A percentile compares a stretch with the other conserved stretches of the same genome.
These are phyloP conservation scores for Picochlorum sp. DNA, from an alignment of 139 green algal species.

Conservation along the genomic window DNA sequence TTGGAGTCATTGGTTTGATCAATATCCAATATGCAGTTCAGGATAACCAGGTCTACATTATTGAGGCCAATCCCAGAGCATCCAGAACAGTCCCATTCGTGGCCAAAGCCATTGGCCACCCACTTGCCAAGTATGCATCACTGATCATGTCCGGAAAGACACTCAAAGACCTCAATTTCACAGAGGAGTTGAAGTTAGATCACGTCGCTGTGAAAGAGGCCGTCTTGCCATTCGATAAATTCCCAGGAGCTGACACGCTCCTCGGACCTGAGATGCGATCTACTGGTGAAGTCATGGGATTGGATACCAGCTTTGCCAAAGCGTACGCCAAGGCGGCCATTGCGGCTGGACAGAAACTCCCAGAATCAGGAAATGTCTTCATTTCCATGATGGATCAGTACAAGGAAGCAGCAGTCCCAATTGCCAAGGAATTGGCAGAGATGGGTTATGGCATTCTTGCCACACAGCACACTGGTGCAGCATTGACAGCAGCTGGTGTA, in stretches of 20 bases:
- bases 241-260: conserved; percentile 90
- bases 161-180: conserved; percentile 80
- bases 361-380: conserved; percentile 75
- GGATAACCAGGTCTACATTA: conserved; percentile 87
- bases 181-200: conserved; percentile 63
- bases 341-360: conserved; percentile 80
- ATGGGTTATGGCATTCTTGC: conserved; percentile 85
- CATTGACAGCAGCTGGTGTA: conserved; percentile 47
- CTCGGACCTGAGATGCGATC: conserved; percentile 97
- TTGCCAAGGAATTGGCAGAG: conserved; percentile 71
- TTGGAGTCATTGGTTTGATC: conserved; percentile 94
- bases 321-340: conserved; percentile 97
- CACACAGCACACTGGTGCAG: conserved; percentile 72
- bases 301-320: conserved; percentile 77
- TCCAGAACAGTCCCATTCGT: conserved; percentile 97
- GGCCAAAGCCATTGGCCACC: conserved; percentile 94
- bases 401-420: conserved; percentile 70
- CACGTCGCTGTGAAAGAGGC: conserved; percentile 99
- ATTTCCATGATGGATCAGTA: conserved; percentile 87
- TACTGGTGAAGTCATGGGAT: conserved; percentile 96
- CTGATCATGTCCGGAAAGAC: conserved; percentile 88
- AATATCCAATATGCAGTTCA: conserved; percentile 98
- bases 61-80: conserved; percentile 96
- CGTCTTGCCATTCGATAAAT: conserved; percentile 99
- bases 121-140: conserved; percentile 91